Evolutionary conservation across 2,329 filamentous ascomycete genomes (phyloP).

Genomic region (Furcasterigmium furcatum): DNA sequence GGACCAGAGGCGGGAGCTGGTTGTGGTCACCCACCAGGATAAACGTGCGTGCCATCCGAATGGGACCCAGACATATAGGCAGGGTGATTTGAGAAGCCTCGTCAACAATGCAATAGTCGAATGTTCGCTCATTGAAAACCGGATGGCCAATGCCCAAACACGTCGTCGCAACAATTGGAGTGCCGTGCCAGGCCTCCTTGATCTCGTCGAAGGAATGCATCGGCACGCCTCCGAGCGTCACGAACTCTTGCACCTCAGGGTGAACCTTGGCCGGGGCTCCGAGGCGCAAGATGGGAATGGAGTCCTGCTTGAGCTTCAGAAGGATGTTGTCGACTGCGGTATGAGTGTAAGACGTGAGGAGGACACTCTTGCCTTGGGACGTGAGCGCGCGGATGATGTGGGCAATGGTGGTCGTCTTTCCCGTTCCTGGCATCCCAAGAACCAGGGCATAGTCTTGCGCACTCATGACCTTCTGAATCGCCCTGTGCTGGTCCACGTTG

Average conservation of each 20-base stretch:
- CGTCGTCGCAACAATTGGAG: constrained; percentile 89
- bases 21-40: constrained; percentile 96
- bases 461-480: constrained; percentile 93
- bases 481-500: constrained; percentile 82
- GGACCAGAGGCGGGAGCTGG: constrained; percentile 89
- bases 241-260: constrained; percentile 82
- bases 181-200: constrained; percentile 76
- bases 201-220: constrained; percentile 81
- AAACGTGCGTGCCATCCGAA: constrained; percentile 88
- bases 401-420: constrained; percentile 96
- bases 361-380: constrained; percentile 84
- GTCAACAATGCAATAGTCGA: constrained; percentile 98
- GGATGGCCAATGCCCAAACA: constrained; percentile 89
- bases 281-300: constrained; percentile 77
- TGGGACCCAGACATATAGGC: constrained; percentile 89
- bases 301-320: constrained; percentile 79
- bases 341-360: constrained; percentile 94
- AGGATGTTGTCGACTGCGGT: constrained; percentile 98
- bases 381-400: constrained; percentile 93
- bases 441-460: constrained; percentile 96
- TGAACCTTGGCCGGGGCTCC: constrained; percentile 85
- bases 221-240: constrained; percentile 69
- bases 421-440: constrained; percentile 95
- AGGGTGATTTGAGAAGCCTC: constrained; percentile 97
- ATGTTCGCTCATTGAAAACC: constrained; percentile 82